Base-by-base conservation (phyloP, 805 yeast species). In the Ogataea populi-albae region DNA sequence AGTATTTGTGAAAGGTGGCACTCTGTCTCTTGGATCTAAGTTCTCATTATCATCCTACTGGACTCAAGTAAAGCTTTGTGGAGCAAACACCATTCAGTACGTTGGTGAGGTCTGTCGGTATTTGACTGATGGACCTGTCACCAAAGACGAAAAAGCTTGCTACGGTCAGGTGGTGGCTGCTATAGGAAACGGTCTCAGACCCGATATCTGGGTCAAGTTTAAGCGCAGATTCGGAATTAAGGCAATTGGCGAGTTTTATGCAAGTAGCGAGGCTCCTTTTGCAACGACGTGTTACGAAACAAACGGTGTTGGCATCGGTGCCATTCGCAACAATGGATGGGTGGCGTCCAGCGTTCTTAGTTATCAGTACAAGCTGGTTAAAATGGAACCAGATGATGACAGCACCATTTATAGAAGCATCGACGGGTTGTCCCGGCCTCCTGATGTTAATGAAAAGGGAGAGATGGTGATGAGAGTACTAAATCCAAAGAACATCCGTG, bases 91-190 rank as follows among this genome's bases (percentile, higher is more conserved):
- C 44, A 73, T 87, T 36, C 96, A 89, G 61, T 89, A 89, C 51
- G 98, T 89, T 12, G 98, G 98, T 12, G 98, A 89, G 61, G 88
- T 87, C 21, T 86, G 97, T 59, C 75, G 98, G 32, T 91, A 88
- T 54, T 68, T 89, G 40, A 61, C 85, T 31, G 64, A 64, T 6
- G 80, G 81, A 28, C 81, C 85, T 17, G 40, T 33, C 10, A 47
- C 48, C 3, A 38, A 41, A 17, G 54, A 57, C 37, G 62, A 57
- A 35, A 34, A 39, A 9, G 24, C 23, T 4, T 47, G 47, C 24
- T 43, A 43, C 20, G 59, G 59, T 11, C 45, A 52, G 34, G 79
- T 85, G 8, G 62, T 64, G 26, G 75, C 80, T 27, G 97, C 96
- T 0, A 79, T 79, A 57, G 98, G 98, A 27, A 89, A 91, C 60